Evolutionary conservation across 75 land plant genomes (phyloP), one percentile per base, ranked within the genome.

Genomic region (Cunninghamia lanceolata): DNA sequence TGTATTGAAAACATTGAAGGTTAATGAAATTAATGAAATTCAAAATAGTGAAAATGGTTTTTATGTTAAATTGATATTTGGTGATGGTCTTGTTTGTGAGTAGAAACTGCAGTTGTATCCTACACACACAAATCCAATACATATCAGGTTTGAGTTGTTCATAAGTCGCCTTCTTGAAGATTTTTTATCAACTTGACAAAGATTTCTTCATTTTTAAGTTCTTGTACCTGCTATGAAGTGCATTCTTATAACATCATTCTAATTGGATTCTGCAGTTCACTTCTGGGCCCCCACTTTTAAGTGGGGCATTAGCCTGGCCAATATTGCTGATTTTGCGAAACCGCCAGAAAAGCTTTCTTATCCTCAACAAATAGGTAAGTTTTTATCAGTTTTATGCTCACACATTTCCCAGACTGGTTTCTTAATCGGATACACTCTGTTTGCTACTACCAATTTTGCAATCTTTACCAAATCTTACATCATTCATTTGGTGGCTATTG

Each of bases 241-340:
- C n/a, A 40, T n/a, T 45, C 25, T 42, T 45, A 80, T 80, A 80
- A 45, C 80, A 77, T 80, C 4, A 9, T 34, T 86, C 10, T 30
- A 32, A n/a, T 59, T 87, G 83, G 36, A 30, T 59, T 43, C 68
- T 92, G 87, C 93, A 97, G 99, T 97, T 92, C 99, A 97, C 86
- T 97, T 97, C 82, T 97, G 99, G 99, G 99, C 99, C 0, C 99
- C 99, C 71, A 97, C 99, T 54, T 97, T 95, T 63, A 97, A 97
- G 85, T 97, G 99, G 99, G 96, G 96, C 78, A 96, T 97, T 84
- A 93, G 91, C 85, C 88, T 97, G 75, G 99, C 99, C 46, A 97
- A 97, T 86, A 84, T 95, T 89, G 98, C 94, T 21, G 99, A 97
- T 88, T 96, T 94, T 71, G 16, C 95, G n/a, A 97, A 96, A 86